These are phyloP conservation scores for Sergeia podlipaevii DNA, from an alignment of 208 protist genomes.

Conservation along the genomic window DNA sequence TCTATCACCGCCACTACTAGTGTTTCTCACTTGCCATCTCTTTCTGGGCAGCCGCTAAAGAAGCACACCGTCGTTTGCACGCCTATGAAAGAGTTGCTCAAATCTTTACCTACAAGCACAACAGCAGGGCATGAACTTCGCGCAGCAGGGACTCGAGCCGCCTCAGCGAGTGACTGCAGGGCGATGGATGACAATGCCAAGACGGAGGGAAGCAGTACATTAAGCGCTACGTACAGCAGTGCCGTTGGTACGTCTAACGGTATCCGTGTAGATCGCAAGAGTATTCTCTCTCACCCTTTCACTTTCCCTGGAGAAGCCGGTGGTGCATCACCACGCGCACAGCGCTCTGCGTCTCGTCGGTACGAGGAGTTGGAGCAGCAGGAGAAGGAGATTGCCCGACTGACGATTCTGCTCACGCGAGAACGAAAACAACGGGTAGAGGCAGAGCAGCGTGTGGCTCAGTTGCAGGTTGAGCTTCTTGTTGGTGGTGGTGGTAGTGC, in stretches of 20 bases:
- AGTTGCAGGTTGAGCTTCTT: too few relatives aligned
- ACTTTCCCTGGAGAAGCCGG: neutral
- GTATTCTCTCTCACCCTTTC: neutral
- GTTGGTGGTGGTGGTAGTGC: too few relatives aligned
- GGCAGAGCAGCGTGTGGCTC: neutral
- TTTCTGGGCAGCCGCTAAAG: too few relatives aligned
- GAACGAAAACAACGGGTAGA: neutral
- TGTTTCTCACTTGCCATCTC: too few relatives aligned
- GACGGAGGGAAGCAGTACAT: neutral
- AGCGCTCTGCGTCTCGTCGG: neutral
- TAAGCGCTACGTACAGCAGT: neutral
- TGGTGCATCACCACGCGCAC: neutral
- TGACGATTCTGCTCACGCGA: neutral
- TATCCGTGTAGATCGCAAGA: neutral
- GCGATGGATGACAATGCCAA: neutral
- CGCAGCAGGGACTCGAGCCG: too few relatives aligned
- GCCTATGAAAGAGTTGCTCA: too few relatives aligned
- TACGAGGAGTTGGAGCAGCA: constrained; percentile 1
- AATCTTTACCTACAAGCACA: too few relatives aligned
- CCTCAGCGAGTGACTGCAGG: too few relatives aligned
- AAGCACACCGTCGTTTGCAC: too few relatives aligned
- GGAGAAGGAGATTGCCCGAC: constrained; percentile 2
- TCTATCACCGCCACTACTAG: too few relatives aligned
- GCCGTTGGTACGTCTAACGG: neutral
- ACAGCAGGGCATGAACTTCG: too few relatives aligned